Evolutionary conservation across 2,329 filamentous ascomycete species (phyloP), one percentile per base, ranked within the genome.

Genomic region (Pseudovirgaria hyperparasitica): DNA sequence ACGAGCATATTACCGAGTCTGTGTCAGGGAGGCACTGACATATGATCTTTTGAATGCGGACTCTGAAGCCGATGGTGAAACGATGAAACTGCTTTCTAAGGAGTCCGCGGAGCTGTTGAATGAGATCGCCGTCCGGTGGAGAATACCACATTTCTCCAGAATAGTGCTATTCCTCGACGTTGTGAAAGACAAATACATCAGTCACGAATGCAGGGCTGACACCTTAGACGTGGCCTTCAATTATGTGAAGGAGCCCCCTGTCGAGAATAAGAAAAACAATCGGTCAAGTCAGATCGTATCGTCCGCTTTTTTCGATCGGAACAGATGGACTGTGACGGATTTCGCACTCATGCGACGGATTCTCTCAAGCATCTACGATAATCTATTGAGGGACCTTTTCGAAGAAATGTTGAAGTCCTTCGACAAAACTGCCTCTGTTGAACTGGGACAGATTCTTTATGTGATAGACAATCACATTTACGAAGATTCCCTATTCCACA

Each of bases 391-490:
- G 28, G 87, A 96, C 45, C 66, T 98, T 11, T 94, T 82, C 52
- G 76, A 86, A 37, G 64, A 80, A n/a, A 70, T 94, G 52, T 77
- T 87, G 60, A 75, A 80, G 39, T 87, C 82, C 41, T 98, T 87
- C 53, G 85, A 93, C 36, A n/a, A n/a, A n/a, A 58, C 68, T n/a
- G 94, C 93, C 44, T 75, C 84, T 8, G 84, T 82, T 5, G 73
- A 76, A 20, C 74, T 92, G 13, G 82, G 77, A 5, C 73, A 75
- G 9, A 70, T 92, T 16, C 75, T 96, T 67, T 77, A 75, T 40
- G 61, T 94, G 18, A 59, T 98, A 19, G 76, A 86, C 32, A 76
- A 74, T 28, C 85, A 96, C 48, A 76, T 98, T 31, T 76, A 81
- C 41, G 63, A 66, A 27, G 86, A 98, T 48, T 67, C 76, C 3